Base-by-base conservation (phyloP, 1,284 basidiomycete genomes). In the Phlebopus sp. region DNA sequence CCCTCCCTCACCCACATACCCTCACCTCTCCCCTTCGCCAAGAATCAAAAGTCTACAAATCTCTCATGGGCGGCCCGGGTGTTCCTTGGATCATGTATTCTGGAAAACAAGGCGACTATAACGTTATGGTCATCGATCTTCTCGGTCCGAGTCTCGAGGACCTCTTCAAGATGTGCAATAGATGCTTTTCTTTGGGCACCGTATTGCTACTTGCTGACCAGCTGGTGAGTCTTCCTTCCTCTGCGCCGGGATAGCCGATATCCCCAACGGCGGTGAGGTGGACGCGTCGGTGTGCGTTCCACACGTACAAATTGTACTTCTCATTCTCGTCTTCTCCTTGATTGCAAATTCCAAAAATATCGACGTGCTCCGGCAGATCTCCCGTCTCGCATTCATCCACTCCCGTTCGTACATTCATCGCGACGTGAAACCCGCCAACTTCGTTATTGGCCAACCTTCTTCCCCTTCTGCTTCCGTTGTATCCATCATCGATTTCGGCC, bases 21-120 rank as follows among this genome's bases (percentile, higher is more conserved):
- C 62, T 63, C 46, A 62, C 59, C 5, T 69, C 68, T 27, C 94
- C 93, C 46, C 81, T 97, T 59, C 90, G 92, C 70, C 93, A 96
- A 63, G 94, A 97, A 66, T 89, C 82, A 38, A 90, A 90, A 68
- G 89, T 93, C 32, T 92, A 93, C 79, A 91, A 92, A 77, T 90
- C 90, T 3, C 82, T 97, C 50, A 91, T 91, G 70, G 94, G 95
- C 44, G 92, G 91, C 46, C 88, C 91, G 37, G 94, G 94, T 42
- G 90, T 97, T 1, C 94, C 95, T 2, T 96, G 92, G 77, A 91
- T 97, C 51, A 82, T 93, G 75, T 97, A 92, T 86, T 95, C 88
- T 36, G 95, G 94, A 23, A 89, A 84, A 59, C 89, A 95, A 63
- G 94, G 93, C 58, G 92, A 95, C 73, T 97, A 94, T 75, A 95